Evolutionary conservation across 2,329 filamentous ascomycete species (phyloP).

Genomic region (Nigrograna mackinnonii): DNA sequence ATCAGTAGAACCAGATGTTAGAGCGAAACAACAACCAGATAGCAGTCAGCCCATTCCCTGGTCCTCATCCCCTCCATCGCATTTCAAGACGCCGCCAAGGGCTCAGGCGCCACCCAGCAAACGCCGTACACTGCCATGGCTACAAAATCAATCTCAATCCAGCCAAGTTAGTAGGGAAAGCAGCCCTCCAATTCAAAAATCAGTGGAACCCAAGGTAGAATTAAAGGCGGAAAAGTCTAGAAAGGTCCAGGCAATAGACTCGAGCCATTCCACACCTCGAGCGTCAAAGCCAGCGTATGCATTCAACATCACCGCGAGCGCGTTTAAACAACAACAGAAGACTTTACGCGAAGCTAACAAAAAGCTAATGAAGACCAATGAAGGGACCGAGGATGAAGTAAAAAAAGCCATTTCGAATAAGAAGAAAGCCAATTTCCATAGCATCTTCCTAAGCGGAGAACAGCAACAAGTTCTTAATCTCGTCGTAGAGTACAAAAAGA

Average conservation of each 20-base stretch:
- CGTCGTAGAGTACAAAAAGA: conserved; percentile 78
- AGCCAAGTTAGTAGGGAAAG: conserved; percentile 7
- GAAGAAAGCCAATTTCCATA: conserved; percentile 52
- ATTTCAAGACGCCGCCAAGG: conserved; percentile 39
- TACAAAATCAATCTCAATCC: conserved; percentile 39
- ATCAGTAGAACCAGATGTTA: conserved; percentile 26
- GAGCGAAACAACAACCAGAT: conserved; percentile 12
- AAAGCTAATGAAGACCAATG: conserved; percentile 50
- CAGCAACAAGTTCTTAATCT: conserved; percentile 82
- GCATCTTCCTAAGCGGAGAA: conserved; percentile 79
- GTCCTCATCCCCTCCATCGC: conserved; percentile 67
- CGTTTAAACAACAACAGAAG: conserved; percentile 77
- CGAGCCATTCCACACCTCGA: not conserved
- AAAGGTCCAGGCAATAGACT: not conserved
- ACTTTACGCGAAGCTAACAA: conserved; percentile 66
- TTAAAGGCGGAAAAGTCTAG: not conserved
- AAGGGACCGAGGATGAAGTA: conserved; percentile 49
- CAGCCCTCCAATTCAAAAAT: not conserved
- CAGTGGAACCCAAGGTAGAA: conserved; percentile 27
- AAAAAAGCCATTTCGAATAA: conserved; percentile 49
- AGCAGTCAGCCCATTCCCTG: conserved; percentile 69
- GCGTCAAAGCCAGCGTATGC: conserved; percentile 41
- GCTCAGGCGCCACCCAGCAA: conserved; percentile 49
- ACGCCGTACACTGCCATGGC: conserved; percentile 68
- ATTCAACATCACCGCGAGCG: conserved; percentile 77